Conservation (phyloP, 768 basidiomycete species). For the Leccinum ochraceum region DNA sequence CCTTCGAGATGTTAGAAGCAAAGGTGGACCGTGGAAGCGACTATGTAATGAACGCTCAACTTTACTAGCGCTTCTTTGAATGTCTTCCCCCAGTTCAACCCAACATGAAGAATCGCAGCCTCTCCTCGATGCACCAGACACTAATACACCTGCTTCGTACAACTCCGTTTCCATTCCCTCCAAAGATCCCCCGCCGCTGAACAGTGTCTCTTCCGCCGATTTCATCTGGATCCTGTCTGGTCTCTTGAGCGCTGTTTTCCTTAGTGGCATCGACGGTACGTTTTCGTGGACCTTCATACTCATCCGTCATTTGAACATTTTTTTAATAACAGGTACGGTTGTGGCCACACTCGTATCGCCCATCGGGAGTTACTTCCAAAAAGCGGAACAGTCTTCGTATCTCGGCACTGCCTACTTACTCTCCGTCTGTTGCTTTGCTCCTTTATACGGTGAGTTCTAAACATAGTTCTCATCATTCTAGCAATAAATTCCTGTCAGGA, state of each 20-base stretch:
- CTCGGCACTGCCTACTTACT: background rate
- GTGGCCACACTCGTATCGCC: background rate
- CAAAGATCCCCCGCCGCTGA: background rate
- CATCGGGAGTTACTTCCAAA: slow-evolving; percentile 42
- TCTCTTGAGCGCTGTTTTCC: background rate
- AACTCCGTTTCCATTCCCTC: background rate
- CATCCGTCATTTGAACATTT: slow-evolving; percentile 17
- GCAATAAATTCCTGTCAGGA: background rate
- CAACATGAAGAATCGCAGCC: background rate
- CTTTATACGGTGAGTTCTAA: background rate
- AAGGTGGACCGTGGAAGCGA: too few species aligned
- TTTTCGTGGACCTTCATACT: background rate
- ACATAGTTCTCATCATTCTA: background rate
- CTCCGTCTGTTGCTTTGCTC: background rate
- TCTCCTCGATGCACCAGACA: background rate
- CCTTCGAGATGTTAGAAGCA: too few species aligned
- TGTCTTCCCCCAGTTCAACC: background rate
- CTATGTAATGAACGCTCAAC: too few species aligned
- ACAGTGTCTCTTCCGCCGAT: background rate
- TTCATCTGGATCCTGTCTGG: background rate
- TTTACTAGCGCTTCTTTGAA: too few species aligned
- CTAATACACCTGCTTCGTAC: background rate
- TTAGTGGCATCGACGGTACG: background rate
- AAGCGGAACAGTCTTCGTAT: background rate
- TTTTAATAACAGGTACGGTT: slow-evolving; percentile 39